Conservation (phyloP, 768 basidiomycete genomes). For the Pholiota molesta region DNA sequence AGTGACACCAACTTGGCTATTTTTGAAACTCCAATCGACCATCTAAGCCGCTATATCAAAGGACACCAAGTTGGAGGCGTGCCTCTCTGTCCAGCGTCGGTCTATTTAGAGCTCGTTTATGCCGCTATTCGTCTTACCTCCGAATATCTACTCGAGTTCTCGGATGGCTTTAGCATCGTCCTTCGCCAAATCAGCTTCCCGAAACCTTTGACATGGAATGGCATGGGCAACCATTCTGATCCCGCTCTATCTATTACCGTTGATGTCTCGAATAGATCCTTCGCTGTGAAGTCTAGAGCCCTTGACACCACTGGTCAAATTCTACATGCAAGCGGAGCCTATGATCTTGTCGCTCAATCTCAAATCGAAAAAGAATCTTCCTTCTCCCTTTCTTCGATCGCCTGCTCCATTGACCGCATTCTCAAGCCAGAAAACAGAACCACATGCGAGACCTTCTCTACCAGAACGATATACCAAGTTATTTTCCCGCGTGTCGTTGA, state of each 20-base stretch:
- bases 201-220: slow-evolving; percentile 51
- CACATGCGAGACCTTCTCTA: slow-evolving; percentile 50
- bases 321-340: slow-evolving; percentile 50
- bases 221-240: slow-evolving; percentile 30
- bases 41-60: slow-evolving; percentile 45
- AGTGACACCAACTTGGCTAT: slow-evolving; percentile 41
- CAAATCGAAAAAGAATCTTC: slow-evolving; percentile 40
- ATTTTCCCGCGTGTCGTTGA: slow-evolving; percentile 72
- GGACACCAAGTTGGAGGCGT: slow-evolving; percentile 62
- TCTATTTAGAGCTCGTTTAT: slow-evolving; percentile 61
- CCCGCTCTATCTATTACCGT: slow-evolving; percentile 43
- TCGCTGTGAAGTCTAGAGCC: slow-evolving; percentile 47
- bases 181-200: slow-evolving; percentile 50
- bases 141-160: slow-evolving; percentile 17
- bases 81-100: slow-evolving; percentile 66
- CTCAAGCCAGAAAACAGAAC: slow-evolving; percentile 25
- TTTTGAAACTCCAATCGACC: slow-evolving; percentile 55
- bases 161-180: slow-evolving; percentile 36
- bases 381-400: slow-evolving; percentile 35
- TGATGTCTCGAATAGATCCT: slow-evolving; percentile 40
- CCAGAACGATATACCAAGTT: slow-evolving; percentile 61
- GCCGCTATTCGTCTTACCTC: slow-evolving; percentile 44
- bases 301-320: slow-evolving; percentile 32
- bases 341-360: slow-evolving; percentile 36
- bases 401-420: slow-evolving; percentile 36